phyloP scores from a whole-genome alignment of 331 rosid species.

The Spiraea crenata region DNA sequence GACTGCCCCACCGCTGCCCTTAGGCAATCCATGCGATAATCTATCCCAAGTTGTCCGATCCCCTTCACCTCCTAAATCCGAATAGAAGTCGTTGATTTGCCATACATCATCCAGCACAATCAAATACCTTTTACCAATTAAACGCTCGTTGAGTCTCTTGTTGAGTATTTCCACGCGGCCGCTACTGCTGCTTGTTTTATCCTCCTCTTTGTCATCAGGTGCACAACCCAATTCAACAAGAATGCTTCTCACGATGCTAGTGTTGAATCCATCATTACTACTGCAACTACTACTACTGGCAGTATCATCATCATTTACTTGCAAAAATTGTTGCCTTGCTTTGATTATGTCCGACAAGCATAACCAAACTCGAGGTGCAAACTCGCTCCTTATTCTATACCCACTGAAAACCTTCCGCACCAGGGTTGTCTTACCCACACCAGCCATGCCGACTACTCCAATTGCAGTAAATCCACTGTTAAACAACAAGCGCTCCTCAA shows the following conservation, averaged over 20 bases:
- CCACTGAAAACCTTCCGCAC: not conserved
- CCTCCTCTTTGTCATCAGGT: not conserved
- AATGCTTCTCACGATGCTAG: not conserved
- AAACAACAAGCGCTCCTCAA: not conserved
- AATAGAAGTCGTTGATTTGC: not conserved
- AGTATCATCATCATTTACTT: too few species aligned
- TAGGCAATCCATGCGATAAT: not conserved
- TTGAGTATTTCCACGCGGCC: not conserved
- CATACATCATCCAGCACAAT: conserved; percentile 16
- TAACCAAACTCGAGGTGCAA: not conserved
- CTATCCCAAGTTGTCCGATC: not conserved
- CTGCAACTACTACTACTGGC: too few species aligned
- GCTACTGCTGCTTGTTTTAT: not conserved
- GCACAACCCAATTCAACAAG: not conserved
- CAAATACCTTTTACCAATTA: not conserved
- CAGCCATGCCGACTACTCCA: conserved; percentile 5
- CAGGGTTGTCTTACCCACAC: not conserved
- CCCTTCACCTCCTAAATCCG: not conserved
- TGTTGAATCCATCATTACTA: too few species aligned
- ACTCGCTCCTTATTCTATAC: not conserved
- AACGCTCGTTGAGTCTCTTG: not conserved
- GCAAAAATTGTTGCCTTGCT: not conserved
- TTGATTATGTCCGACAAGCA: not conserved
- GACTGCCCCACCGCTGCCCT: conserved; percentile 6
- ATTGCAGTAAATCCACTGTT: not conserved